A percentile compares a stretch with the other conserved stretches of the same genome.
These are phyloP conservation scores for Ceratocystis diversiconidia DNA, from an alignment of 2,329 filamentous ascomycete species.

Conservation along the genomic window DNA sequence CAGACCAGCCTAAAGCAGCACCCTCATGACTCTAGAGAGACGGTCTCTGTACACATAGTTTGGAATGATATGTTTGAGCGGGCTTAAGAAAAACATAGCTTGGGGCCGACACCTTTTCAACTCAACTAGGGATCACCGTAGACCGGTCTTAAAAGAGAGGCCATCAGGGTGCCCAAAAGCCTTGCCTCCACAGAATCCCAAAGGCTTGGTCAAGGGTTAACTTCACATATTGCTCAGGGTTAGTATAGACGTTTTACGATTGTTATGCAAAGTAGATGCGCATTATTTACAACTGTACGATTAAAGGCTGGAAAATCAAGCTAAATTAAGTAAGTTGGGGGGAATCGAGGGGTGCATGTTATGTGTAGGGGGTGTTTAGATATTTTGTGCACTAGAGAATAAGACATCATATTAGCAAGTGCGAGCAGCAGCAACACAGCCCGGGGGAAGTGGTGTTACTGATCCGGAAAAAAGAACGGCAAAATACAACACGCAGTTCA, in stretches of 20 bases:
- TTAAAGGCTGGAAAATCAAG: background rate
- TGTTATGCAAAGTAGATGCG: background rate
- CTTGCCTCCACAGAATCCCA: background rate
- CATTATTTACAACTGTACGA: background rate
- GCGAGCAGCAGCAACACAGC: background rate
- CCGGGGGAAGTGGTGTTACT: background rate
- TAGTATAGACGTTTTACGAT: background rate
- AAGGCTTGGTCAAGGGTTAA: background rate
- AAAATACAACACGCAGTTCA: background rate
- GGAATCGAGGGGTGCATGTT: background rate
- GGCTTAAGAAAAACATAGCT: too few species aligned
- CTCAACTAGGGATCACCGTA: too few species aligned
- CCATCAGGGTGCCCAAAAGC: background rate
- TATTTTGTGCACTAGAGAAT: background rate
- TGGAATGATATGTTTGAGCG: too few species aligned
- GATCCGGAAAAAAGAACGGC: background rate
- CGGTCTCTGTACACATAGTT: too few species aligned
- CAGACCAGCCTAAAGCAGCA: too few species aligned
- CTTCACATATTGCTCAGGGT: background rate
- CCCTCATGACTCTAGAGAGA: too few species aligned
- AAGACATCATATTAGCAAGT: background rate
- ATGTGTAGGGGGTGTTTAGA: background rate
- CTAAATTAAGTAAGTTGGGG: background rate
- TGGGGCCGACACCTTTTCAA: too few species aligned
- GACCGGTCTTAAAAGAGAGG: background rate